phyloP scores from a whole-genome alignment of 2,329 filamentous ascomycete genomes.

The Fusarium equiseti region DNA sequence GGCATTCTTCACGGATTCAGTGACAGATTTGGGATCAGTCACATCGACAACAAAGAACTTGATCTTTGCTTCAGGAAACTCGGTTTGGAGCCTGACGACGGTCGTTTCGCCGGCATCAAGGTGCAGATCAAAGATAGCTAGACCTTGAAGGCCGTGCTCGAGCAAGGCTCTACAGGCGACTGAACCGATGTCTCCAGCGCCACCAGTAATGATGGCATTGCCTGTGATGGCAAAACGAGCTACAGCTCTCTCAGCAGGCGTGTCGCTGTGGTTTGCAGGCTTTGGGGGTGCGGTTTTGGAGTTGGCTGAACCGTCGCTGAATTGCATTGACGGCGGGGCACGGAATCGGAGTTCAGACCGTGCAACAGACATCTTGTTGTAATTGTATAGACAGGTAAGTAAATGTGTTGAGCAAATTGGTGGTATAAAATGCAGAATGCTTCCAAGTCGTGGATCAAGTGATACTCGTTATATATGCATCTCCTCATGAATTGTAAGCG shows the following conservation, averaged over 20 bases:
- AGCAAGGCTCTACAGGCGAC: constrained; percentile 11
- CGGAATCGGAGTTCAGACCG: constrained; percentile 22
- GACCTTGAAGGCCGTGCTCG: constrained; percentile 11
- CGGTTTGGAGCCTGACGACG: background rate
- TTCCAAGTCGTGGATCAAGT: fast-evolving
- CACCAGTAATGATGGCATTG: constrained; percentile 19
- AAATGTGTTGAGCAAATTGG: fast-evolving
- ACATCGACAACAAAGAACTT: constrained; percentile 16
- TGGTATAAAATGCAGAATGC: background rate
- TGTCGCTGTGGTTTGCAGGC: fast-evolving
- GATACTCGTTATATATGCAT: background rate
- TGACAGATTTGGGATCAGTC: background rate
- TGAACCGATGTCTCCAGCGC: constrained; percentile 17
- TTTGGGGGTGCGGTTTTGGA: background rate
- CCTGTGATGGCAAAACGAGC: background rate
- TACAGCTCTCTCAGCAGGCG: background rate
- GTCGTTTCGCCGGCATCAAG: background rate
- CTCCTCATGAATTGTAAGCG: background rate
- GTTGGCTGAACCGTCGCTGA: constrained; percentile 10
- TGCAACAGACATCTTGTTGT: constrained; percentile 5
- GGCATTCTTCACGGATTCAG: background rate
- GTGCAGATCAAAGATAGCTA: constrained; percentile 20
- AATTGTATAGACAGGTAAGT: background rate
- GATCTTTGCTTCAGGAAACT: constrained; percentile 9
- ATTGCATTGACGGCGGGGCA: constrained; percentile 19